Percentiles rank a stretch among this genome's conserved stretches.
These are phyloP conservation scores for Lineolata rhizophorae DNA, from an alignment of 495 filamentous ascomycete species.

Conservation along the genomic window DNA sequence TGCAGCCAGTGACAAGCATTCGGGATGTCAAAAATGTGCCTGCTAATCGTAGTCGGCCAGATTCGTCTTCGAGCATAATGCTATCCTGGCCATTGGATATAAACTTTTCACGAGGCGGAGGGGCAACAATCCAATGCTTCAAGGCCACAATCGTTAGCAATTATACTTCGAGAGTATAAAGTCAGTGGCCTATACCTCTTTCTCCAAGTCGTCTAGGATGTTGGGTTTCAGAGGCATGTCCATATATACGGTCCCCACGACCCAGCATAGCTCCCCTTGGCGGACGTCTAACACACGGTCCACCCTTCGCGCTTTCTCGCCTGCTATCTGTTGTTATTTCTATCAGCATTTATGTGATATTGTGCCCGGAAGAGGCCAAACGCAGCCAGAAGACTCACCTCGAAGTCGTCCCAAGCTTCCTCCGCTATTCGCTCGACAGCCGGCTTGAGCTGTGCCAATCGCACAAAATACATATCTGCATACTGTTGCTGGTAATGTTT, in stretches of 20 bases:
- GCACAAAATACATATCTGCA: conserved; percentile 90
- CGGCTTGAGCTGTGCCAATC: conserved; percentile 71
- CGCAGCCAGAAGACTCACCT: too few species aligned
- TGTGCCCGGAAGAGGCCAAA: too few species aligned
- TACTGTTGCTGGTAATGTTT: conserved; percentile 86
- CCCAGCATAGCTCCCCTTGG: conserved; percentile 91
- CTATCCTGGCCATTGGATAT: conserved; percentile 33
- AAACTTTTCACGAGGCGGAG: conserved; percentile 63
- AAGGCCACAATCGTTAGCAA: not conserved
- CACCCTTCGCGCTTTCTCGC: conserved; percentile 49
- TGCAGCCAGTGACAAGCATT: conserved; percentile 72
- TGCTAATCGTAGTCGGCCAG: conserved; percentile 65
- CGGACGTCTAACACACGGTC: conserved; percentile 86
- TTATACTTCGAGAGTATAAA: not conserved
- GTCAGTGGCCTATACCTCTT: conserved; percentile 35
- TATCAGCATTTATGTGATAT: too few species aligned
- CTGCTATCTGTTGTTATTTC: conserved; percentile 33
- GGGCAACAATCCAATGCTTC: conserved; percentile 67
- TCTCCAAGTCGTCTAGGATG: conserved; percentile 82
- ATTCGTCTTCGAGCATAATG: conserved; percentile 88
- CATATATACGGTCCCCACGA: conserved; percentile 86
- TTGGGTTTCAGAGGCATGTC: conserved; percentile 94
- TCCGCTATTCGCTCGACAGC: conserved; percentile 50
- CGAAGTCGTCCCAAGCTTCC: conserved; percentile 54
- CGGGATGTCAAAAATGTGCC: conserved; percentile 40